These are phyloP conservation scores for Yamadazyma trypodendri DNA, from an alignment of 1,139 yeast species.

Conservation along the genomic window DNA sequence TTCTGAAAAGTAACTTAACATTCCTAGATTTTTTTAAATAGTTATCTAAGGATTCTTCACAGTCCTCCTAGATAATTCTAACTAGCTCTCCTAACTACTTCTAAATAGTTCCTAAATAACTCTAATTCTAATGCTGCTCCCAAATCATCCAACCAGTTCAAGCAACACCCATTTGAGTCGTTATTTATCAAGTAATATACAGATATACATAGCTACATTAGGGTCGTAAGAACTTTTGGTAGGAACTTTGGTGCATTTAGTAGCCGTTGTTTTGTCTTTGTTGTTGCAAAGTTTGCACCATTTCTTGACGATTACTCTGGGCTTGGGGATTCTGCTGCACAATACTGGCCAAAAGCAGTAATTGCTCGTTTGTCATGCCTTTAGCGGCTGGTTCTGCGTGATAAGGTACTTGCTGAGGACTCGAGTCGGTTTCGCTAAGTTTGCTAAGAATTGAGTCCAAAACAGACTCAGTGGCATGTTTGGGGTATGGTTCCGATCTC, in stretches of 20 bases:
- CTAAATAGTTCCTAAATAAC: no score
- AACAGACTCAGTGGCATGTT: slow-evolving; percentile 6
- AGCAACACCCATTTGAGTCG: no score
- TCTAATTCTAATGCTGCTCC: no score
- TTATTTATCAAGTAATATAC: no score
- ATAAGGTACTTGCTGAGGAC: background rate
- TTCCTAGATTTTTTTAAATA: no score
- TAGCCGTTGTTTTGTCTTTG: slow-evolving; percentile 8
- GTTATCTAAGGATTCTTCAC: no score
- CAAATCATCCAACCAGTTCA: no score
- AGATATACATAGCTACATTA: no score
- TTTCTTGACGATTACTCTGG: slow-evolving; percentile 21
- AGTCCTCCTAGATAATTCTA: no score
- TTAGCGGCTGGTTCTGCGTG: slow-evolving; percentile 4
- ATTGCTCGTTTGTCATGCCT: slow-evolving; percentile 4
- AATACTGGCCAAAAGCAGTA: slow-evolving; percentile 14
- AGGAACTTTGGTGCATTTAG: background rate
- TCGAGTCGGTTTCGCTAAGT: slow-evolving; percentile 14
- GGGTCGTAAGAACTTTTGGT: no score
- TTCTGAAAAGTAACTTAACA: no score
- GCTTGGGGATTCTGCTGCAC: slow-evolving; percentile 25
- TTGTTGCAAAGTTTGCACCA: slow-evolving; percentile 19
- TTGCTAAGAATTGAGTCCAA: slow-evolving; percentile 24
- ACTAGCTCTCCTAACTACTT: no score
- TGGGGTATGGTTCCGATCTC: slow-evolving; percentile 5